These are phyloP conservation scores for Fraxinus sp. DNA, from an alignment of 305 asterid species.

Conservation along the genomic window DNA sequence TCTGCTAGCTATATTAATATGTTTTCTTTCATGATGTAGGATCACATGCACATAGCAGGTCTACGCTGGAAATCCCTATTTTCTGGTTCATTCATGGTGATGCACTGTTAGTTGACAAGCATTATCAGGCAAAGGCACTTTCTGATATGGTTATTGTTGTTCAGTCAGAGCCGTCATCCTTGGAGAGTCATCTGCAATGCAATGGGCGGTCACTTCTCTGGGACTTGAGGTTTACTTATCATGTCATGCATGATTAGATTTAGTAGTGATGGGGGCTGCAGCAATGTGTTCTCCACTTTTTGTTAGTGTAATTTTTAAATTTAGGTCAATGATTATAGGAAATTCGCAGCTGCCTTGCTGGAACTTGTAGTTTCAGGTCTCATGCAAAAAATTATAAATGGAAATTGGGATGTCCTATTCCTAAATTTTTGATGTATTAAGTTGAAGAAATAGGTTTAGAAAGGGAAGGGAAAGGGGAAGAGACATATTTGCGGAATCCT, in stretches of 20 bases:
- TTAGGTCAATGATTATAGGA: conserved; percentile 6
- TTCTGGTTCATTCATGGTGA: conserved; percentile 94
- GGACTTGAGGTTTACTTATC: conserved; percentile 75
- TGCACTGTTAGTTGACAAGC: conserved; percentile 89
- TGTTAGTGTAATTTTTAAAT: background rate
- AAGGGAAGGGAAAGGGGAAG: background rate
- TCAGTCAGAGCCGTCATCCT: conserved; percentile 92
- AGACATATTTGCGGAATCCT: background rate
- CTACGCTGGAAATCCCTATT: conserved; percentile 88
- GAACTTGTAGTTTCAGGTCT: conserved; percentile 4
- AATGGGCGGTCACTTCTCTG: conserved; percentile 77
- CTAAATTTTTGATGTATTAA: background rate
- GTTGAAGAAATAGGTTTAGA: background rate
- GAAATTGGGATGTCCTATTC: background rate
- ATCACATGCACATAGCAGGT: conserved; percentile 87
- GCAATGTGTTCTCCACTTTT: conserved; percentile 3
- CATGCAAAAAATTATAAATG: background rate
- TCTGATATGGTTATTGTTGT: conserved; percentile 97
- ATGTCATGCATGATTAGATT: conserved; percentile 16
- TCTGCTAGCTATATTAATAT: conserved; percentile 13
- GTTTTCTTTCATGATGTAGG: conserved; percentile 52
- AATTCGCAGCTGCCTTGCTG: conserved; percentile 5
- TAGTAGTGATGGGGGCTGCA: conserved; percentile 20
- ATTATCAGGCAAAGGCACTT: conserved; percentile 93
- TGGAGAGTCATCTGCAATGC: conserved; percentile 99